These are phyloP conservation scores for Termitomyces sp. DNA, from an alignment of 768 basidiomycete species.

Conservation along the genomic window DNA sequence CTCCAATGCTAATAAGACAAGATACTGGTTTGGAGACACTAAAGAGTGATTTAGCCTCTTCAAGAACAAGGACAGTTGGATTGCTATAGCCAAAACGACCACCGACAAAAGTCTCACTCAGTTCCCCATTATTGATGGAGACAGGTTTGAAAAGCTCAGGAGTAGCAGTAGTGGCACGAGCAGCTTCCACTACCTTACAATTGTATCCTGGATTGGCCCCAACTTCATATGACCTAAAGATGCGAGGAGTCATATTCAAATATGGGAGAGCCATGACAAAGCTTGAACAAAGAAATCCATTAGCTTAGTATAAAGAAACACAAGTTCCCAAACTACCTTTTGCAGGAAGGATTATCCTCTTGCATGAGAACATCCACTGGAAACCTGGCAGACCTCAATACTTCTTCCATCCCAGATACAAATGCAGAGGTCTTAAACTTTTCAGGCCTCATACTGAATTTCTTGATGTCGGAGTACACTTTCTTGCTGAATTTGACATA, in stretches of 20 bases:
- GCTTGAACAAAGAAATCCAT: neutral
- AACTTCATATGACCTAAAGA: neutral
- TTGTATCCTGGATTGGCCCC: neutral
- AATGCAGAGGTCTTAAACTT: neutral
- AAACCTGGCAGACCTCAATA: neutral
- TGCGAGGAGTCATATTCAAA: neutral
- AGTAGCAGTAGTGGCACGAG: neutral
- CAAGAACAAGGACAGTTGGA: neutral
- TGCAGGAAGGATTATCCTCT: neutral
- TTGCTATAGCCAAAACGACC: neutral
- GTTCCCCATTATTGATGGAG: neutral
- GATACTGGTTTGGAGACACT: neutral
- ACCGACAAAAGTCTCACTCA: neutral
- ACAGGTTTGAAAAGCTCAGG: neutral
- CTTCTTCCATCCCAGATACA: neutral
- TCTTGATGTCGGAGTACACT: neutral
- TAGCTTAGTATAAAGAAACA: too few relatives aligned
- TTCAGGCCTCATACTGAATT: neutral
- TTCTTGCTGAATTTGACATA: neutral
- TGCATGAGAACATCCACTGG: neutral
- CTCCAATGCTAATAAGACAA: slow-evolving; percentile 1
- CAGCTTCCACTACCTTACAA: neutral
- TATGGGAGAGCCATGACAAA: neutral
- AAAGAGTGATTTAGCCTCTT: slow-evolving; percentile 1
- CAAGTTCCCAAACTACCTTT: neutral